These are phyloP conservation scores for Rasamsonia emersonii DNA, from an alignment of 2,329 filamentous ascomycete species.

Conservation along the genomic window DNA sequence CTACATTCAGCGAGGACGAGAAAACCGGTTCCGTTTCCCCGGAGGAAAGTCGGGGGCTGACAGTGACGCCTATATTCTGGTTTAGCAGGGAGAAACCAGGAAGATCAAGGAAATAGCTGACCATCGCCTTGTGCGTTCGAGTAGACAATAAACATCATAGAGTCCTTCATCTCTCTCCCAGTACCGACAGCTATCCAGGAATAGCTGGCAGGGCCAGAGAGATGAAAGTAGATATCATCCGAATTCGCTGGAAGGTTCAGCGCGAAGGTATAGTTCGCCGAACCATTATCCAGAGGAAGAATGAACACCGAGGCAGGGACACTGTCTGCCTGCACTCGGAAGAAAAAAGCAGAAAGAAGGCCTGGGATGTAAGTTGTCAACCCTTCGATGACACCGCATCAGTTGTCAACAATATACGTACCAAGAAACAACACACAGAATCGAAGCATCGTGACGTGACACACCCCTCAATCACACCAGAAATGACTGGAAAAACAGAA, in stretches of 20 bases:
- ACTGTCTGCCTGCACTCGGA: background rate
- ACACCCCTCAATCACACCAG: no score
- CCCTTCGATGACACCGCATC: no score
- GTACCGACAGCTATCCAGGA: slow-evolving; percentile 16
- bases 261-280: slow-evolving; percentile 14
- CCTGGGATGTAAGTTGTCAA: no score
- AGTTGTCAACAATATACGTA: no score
- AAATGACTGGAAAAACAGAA: no score
- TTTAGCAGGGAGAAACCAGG: background rate
- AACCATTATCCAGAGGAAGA: slow-evolving; percentile 8
- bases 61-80: slow-evolving; percentile 13
- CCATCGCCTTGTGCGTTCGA: slow-evolving; percentile 10
- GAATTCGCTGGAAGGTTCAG: slow-evolving; percentile 17
- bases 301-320: slow-evolving; percentile 10
- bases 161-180: slow-evolving; percentile 13
- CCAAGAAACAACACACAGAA: no score
- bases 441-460: no score
- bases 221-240: slow-evolving; percentile 17
- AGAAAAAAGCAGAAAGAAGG: slow-evolving; percentile 1
- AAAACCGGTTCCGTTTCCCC: slow-evolving; percentile 13
- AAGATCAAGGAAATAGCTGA: slow-evolving; percentile 3
- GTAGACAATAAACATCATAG: slow-evolving; percentile 13
- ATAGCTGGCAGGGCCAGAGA: slow-evolving; percentile 15
- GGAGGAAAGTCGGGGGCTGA: slow-evolving; percentile 14
- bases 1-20: slow-evolving; percentile 11